Evolutionary conservation across 305 asterid species (phyloP).

Genomic region (Fraxinus sp.): DNA sequence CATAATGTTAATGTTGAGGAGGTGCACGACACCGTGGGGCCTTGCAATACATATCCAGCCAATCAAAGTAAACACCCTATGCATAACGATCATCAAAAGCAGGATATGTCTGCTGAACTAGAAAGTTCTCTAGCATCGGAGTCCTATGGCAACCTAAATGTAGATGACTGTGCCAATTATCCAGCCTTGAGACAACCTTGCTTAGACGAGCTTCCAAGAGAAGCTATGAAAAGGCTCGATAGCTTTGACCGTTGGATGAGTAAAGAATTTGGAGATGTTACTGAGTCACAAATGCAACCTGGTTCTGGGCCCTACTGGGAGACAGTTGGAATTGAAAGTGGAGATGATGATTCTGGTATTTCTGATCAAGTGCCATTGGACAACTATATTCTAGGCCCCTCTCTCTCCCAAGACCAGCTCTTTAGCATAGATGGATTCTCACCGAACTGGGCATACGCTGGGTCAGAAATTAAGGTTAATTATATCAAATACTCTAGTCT

Average conservation of each 20-base stretch:
- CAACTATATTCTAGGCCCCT: conserved; percentile 65
- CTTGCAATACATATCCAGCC: conserved; percentile 33
- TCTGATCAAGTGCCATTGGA: conserved; percentile 57
- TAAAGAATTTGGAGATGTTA: conserved; percentile 89
- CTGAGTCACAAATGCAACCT: conserved; percentile 62
- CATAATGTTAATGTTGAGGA: conserved; percentile 40
- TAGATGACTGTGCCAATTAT: conserved; percentile 49
- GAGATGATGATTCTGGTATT: conserved; percentile 53
- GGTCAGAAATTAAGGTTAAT: conserved; percentile 69
- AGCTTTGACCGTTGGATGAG: conserved; percentile 98
- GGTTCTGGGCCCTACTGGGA: conserved; percentile 73
- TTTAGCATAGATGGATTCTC: conserved; percentile 85
- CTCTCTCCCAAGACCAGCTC: conserved; percentile 86
- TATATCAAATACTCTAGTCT: not conserved
- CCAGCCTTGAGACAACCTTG: conserved; percentile 57
- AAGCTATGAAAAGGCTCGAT: conserved; percentile 80
- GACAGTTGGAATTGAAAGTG: conserved; percentile 64
- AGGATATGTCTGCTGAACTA: conserved; percentile 32
- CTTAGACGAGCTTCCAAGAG: conserved; percentile 58
- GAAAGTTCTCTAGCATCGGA: conserved; percentile 42
- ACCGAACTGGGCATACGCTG: conserved; percentile 81
- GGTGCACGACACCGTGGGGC: conserved; percentile 33
- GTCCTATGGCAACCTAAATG: conserved; percentile 37
- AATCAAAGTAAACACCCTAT: conserved; percentile 35
- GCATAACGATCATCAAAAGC: conserved; percentile 44